Percentiles rank a stretch among this genome's conserved stretches.
phyloP scores from a whole-genome alignment of 805 yeast species.

The Saccharomycopsis babjevae region DNA sequence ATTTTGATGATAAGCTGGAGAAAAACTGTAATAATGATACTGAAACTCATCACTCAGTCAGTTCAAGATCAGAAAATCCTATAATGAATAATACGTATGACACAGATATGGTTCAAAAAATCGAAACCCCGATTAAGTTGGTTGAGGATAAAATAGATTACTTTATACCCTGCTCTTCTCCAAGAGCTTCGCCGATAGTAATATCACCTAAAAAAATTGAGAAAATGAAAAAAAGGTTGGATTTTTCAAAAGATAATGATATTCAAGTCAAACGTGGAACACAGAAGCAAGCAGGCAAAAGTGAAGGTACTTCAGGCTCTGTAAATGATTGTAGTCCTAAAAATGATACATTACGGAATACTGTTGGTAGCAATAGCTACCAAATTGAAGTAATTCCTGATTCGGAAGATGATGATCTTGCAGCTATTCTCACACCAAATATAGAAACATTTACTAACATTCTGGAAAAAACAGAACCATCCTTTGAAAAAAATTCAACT shows the following conservation, averaged over 20 bases:
- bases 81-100: neutral
- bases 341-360: neutral
- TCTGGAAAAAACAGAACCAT: neutral
- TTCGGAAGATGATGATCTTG: neutral
- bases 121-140: neutral
- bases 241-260: neutral
- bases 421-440: neutral
- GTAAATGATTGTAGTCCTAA: neutral
- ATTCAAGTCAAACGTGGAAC: neutral
- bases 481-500: neutral
- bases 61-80: neutral
- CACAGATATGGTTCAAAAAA: neutral
- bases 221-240: slow-evolving; percentile 4
- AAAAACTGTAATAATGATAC: neutral
- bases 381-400: slow-evolving; percentile 2
- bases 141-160: neutral
- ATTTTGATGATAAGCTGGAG: neutral
- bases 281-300: neutral
- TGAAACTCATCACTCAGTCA: neutral
- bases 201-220: slow-evolving; percentile 2
- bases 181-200: slow-evolving; percentile 14
- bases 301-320: neutral
- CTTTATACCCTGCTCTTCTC: slow-evolving; percentile 16
- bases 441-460: neutral
- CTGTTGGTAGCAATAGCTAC: neutral